Conservation (phyloP, 768 basidiomycete species). For the Hirschioporus abietinus region DNA sequence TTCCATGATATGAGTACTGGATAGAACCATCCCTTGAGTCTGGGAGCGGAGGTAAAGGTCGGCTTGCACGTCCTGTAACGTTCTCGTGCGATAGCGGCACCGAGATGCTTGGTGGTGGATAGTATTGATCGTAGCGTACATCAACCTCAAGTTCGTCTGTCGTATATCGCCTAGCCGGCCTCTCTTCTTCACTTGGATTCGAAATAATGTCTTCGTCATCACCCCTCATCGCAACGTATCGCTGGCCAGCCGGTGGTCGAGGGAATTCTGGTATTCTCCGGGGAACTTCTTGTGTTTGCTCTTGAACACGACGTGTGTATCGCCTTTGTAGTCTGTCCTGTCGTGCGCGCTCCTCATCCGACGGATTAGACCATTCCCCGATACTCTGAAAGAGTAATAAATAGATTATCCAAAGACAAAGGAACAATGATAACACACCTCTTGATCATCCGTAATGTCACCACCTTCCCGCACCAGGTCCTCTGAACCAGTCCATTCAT, state of each 20-base stretch:
- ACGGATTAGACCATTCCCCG: slow-evolving; percentile 88
- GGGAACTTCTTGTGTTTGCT: slow-evolving; percentile 53
- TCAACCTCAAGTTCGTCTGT: slow-evolving; percentile 4
- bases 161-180: slow-evolving; percentile 1
- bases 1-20: slow-evolving; percentile 57
- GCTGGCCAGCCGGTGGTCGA: slow-evolving; percentile 55
- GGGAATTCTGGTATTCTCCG: slow-evolving; percentile 78
- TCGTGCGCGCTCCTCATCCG: slow-evolving; percentile 81
- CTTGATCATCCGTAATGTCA: background rate
- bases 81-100: slow-evolving; percentile 39
- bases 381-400: slow-evolving; percentile 50
- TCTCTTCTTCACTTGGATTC: slow-evolving; percentile 79
- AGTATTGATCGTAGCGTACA: slow-evolving; percentile 15
- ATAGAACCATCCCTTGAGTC: slow-evolving; percentile 63
- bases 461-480: slow-evolving; percentile 32
- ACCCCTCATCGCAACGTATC: slow-evolving; percentile 20
- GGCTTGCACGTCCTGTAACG: slow-evolving; percentile 33
- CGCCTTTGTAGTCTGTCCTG: slow-evolving; percentile 61
- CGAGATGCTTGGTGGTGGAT: slow-evolving; percentile 26
- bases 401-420: slow-evolving; percentile 4
- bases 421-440: slow-evolving; percentile 2
- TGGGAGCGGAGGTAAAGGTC: slow-evolving; percentile 54
- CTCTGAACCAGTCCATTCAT: slow-evolving; percentile 83
- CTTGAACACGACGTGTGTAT: slow-evolving; percentile 39
- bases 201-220: slow-evolving; percentile 66